Conservation (phyloP, 495 filamentous ascomycete species). For the Tricharina praecox region DNA sequence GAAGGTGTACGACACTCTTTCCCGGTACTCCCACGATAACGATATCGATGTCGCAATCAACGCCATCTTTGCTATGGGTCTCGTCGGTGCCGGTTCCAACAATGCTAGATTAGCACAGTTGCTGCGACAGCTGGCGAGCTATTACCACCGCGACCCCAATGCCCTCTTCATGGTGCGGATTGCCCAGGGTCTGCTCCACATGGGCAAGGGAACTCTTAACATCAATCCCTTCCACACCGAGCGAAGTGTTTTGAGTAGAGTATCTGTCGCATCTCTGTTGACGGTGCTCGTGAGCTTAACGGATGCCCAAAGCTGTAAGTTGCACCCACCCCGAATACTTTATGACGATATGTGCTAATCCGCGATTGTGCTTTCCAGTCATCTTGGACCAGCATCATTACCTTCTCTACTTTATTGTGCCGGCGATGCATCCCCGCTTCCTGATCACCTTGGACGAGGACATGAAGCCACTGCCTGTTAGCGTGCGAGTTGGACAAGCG, state of each 20-base stretch:
- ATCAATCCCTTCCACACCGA: constrained; percentile 97
- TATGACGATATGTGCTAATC: constrained; percentile 4
- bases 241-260: constrained; percentile 80
- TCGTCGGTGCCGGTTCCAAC: constrained; percentile 92
- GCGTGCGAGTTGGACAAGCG: constrained; percentile 91
- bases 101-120: constrained; percentile 93
- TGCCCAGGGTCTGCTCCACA: constrained; percentile 90
- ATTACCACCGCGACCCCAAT: constrained; percentile 92
- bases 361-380: constrained; percentile 33
- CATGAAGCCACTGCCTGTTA: constrained; percentile 82
- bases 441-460: constrained; percentile 90
- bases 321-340: background rate
- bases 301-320: constrained; percentile 64
- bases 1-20: constrained; percentile 98
- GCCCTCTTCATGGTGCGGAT: constrained; percentile 98
- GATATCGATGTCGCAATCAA: constrained; percentile 98
- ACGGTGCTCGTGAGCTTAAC: constrained; percentile 81
- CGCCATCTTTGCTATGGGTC: constrained; percentile 97
- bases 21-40: constrained; percentile 97
- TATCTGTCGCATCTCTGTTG: constrained; percentile 76
- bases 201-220: constrained; percentile 96
- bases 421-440: constrained; percentile 94
- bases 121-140: constrained; percentile 83
- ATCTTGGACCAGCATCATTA: constrained; percentile 80
- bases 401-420: constrained; percentile 90